phyloP scores from a whole-genome alignment of 2,329 filamentous ascomycete species.

The Cordyceps javanica region DNA sequence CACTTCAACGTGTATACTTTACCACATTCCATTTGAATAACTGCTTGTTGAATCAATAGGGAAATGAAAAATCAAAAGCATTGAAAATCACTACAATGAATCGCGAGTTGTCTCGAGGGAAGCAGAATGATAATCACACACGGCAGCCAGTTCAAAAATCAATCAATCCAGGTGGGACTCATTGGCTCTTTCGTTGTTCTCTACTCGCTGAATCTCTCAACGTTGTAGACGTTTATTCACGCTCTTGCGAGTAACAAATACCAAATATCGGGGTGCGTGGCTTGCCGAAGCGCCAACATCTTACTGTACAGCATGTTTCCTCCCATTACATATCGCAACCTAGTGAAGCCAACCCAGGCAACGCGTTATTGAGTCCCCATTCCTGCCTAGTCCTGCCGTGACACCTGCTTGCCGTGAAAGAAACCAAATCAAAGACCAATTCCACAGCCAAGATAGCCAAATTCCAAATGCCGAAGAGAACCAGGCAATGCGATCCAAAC shows the following conservation, averaged over 20 bases:
- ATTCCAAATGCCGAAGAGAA: not conserved
- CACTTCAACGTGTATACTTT: no score
- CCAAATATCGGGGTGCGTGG: not conserved
- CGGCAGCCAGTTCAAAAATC: not conserved
- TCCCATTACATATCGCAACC: not conserved
- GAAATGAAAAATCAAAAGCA: no score
- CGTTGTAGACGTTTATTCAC: not conserved
- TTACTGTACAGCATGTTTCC: not conserved
- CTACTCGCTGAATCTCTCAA: not conserved
- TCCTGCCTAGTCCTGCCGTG: not conserved
- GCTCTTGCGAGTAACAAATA: not conserved
- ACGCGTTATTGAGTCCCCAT: not conserved
- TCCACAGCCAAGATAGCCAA: not conserved
- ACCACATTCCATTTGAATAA: no score
- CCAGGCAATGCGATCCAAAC: not conserved
- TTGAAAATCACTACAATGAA: no score
- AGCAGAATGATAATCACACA: no score
- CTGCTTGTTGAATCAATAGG: no score
- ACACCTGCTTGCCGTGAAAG: not conserved
- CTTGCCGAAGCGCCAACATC: not conserved
- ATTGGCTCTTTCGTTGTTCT: not conserved
- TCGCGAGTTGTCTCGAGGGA: no score
- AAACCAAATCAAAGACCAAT: conserved; percentile 4
- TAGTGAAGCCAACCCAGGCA: not conserved
- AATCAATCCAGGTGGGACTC: not conserved